Base-by-base conservation (phyloP, 2,329 filamentous ascomycete genomes). In the Dendryphion nanum region DNA sequence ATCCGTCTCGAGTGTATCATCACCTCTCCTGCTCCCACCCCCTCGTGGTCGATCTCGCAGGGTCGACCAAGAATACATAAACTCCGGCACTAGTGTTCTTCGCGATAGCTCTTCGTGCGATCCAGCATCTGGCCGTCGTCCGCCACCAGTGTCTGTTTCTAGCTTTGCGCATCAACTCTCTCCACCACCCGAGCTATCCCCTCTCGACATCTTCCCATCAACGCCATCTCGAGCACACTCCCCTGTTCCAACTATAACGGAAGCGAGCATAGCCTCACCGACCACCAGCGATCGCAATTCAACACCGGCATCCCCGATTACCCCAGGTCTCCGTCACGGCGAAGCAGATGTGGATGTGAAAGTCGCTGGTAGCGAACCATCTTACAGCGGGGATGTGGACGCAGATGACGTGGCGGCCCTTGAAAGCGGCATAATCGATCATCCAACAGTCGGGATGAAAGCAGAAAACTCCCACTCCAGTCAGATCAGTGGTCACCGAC, bases 261-360 rank as follows among this genome's bases (percentile, higher is more conserved):
- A 44, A 6, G 26, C 32, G 6, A 54, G 57, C 40, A 41, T 55
- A 5, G 45, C 50, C 14, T 63, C 61, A 2, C 59, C 58, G 15
- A 60, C 55, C 3, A 64, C 57, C 2, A 57, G 50, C 6, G 53
- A 50, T 15, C 59, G 59, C 31, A 43, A 54, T 1, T 63, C 60
- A 2, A 59, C 53, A 20, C 45, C 65, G 1, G 61, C 64, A 10
- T 66, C 62, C 1, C 64, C 63, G 0, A 40, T 63, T n/a, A 66
- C 64, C 1, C 64, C 64, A 4, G 55, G 57, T 8, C 47, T 51
- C 18, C 53, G 54, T 14, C 35, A 45, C 4, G 54, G 50, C 6
- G 59, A 62, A 20, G 39, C 36, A 12, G 60, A 59, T 18, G 42
- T 64, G 7, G 38, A 47, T 8, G 61, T 66, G 20, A 64, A 64